Base-by-base conservation (phyloP, 768 basidiomycete genomes). In the Tylopilus plumbeoviolaceoides region DNA sequence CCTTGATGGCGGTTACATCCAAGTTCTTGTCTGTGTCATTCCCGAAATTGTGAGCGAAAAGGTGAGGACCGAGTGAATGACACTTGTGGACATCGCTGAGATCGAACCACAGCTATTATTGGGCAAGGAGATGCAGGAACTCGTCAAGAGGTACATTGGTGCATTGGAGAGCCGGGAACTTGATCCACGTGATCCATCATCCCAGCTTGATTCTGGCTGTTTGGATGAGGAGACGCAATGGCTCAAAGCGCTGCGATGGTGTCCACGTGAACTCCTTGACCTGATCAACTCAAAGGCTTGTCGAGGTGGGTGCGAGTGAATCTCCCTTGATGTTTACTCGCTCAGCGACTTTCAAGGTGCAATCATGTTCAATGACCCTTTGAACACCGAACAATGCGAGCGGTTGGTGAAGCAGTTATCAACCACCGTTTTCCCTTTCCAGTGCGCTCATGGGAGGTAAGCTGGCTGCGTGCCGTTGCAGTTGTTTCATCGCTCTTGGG, bases 211-310 rank as follows among this genome's bases (percentile, higher is more conserved):
- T 27, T 17, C 35, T 35, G 45, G 5, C 30, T 56, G 35, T 40
- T 21, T 36, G n/a, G 53, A 63, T 17, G 60, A 63, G 36, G 70
- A 63, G 47, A 60, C 57, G 3, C 58, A 51, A 23, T 91, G 91
- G 92, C 70, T 88, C 62, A 81, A 78, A 63, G 84, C 83, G 42
- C 67, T 95, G 38, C 81, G 89, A 23, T 84, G 81, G 77, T 94
- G 90, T 67, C 97, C 97, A n/a, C 77, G 75, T 47, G 83, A 80
- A 49, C 75, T 98, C 47, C 69, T 94, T 14, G 90, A 94, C 33
- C 71, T 99, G 57, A 76, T 92, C 60, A 95, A 98, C 68, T 97
- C 94, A 10, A 95, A 92, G 71, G 97, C 97, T 21, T 99, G 97
- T 64, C 78, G 97, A 73, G 95, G 95, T 87, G 64, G 10, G 30